phyloP scores from a whole-genome alignment of 169 alveolate species.

The Babesia ovis region DNA sequence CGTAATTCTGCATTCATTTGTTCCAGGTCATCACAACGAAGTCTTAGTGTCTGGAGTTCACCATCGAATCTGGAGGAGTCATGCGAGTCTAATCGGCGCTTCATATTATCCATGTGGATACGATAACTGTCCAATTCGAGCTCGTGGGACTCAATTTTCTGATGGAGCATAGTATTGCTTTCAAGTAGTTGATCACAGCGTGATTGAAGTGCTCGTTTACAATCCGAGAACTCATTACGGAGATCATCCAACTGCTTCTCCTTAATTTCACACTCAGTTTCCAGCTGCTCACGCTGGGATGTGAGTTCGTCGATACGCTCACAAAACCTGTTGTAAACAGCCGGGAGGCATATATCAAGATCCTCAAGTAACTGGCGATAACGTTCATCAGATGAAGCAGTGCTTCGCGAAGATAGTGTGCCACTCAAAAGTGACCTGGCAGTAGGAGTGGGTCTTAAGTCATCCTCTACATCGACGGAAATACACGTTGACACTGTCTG shows the following conservation, averaged over 20 bases:
- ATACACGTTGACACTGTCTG: conserved; percentile 32
- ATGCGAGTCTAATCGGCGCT: conserved; percentile 7
- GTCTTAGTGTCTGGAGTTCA: conserved; percentile 29
- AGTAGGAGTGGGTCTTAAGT: not conserved
- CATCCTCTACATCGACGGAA: conserved; percentile 19
- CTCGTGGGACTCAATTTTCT: conserved; percentile 23
- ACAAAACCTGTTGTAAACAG: conserved; percentile 35
- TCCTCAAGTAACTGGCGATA: conserved; percentile 53
- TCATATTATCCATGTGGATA: conserved; percentile 22
- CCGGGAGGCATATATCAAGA: conserved; percentile 48
- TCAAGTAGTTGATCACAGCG: conserved; percentile 17
- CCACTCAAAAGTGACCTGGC: conserved; percentile 1
- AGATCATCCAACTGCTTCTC: conserved; percentile 41
- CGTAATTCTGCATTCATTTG: conserved; percentile 23
- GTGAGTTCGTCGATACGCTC: conserved; percentile 44
- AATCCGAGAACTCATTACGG: conserved; percentile 16
- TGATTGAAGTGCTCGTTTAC: conserved; percentile 8
- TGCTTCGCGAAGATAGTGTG: conserved; percentile 3
- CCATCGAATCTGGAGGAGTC: conserved; percentile 18
- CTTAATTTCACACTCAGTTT: conserved; percentile 5
- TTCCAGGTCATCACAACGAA: conserved; percentile 30
- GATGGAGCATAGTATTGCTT: conserved; percentile 18
- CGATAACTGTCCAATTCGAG: conserved; percentile 30
- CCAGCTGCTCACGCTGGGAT: conserved; percentile 30
- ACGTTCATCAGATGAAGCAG: conserved; percentile 13